Base-by-base conservation (phyloP, 1,139 yeast genomes). In the Meyerozyma smithsonii region DNA sequence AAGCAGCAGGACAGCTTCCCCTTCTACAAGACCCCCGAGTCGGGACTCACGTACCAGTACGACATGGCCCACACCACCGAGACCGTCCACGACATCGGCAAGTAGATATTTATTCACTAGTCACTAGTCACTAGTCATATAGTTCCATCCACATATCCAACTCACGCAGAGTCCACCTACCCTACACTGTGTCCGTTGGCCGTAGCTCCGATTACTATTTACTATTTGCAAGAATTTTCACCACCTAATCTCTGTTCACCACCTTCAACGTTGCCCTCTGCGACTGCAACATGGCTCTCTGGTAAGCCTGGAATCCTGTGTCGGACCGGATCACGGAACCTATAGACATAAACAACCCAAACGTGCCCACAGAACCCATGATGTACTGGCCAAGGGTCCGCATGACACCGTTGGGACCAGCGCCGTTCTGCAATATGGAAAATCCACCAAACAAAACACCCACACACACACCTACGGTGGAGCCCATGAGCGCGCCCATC, bases 381-480 rank as follows among this genome's bases (percentile, higher is more conserved):
- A 94, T 90, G 64, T 89, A 92, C 66, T 90, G 96, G 40, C 98
- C 98, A 56, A 94, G 70, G 5, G 97, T 90, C 68, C 96, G 83
- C 82, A 92, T 84, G 45, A 88, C 88, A 42, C 99, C 99, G 56
- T 88, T 86, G 39, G 98, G 97, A n/a, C 98, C 99, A 14, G 96
- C 90, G 12, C 99, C 99, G 50, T 86, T 82, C 45, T 90, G 94
- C 53, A 88, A 66, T 47, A 94, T 85, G 44, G 97, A 84, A 56
- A 87, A 82, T 20, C 96, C 95, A 46, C 97, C 97, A 59, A 92
- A 92, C 51, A 92, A 70, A 39, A 92, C 86, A 44, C 98, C 98
- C 35, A 92, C 90, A 58, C 95, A 94, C 15, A 90, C 95, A 45
- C 98, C 98, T 24, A 89, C 97, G 19, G 96, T 83, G 37, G 92